These are phyloP conservation scores for Miscanthus sacchariflorus DNA, from an alignment of 202 grass and related monocot genomes.

Conservation along the genomic window DNA sequence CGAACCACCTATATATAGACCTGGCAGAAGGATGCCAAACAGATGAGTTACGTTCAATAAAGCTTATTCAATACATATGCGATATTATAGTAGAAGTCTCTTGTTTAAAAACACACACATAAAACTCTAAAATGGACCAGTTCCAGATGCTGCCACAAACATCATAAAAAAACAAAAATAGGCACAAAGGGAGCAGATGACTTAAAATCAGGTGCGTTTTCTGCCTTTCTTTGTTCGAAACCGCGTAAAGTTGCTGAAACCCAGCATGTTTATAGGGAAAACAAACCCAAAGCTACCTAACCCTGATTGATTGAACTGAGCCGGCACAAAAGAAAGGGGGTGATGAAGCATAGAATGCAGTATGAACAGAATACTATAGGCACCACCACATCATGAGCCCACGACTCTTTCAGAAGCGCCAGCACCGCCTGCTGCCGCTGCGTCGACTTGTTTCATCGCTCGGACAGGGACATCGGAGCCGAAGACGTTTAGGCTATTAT, in stretches of 20 bases:
- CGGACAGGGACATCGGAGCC: constrained; percentile 10
- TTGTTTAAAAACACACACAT: background rate
- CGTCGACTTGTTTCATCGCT: constrained; percentile 20
- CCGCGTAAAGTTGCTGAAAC: background rate
- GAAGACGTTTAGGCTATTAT: background rate
- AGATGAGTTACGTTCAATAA: constrained; percentile 26
- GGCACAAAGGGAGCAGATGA: background rate
- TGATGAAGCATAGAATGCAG: constrained; percentile 15
- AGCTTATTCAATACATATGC: constrained; percentile 25
- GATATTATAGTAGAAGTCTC: background rate
- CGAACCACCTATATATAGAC: constrained; percentile 40
- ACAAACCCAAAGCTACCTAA: constrained; percentile 11
- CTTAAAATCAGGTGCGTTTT: constrained; percentile 25
- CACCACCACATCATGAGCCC: background rate
- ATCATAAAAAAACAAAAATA: constrained; percentile 31
- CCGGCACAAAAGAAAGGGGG: background rate
- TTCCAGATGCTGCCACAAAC: constrained; percentile 25
- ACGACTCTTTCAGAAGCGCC: background rate
- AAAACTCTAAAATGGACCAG: background rate
- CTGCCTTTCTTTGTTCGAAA: constrained; percentile 7
- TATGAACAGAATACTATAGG: constrained; percentile 29
- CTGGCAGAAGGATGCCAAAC: background rate
- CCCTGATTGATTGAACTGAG: constrained; percentile 24
- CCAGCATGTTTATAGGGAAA: constrained; percentile 24
- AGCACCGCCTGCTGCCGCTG: background rate